Percentiles rank a stretch among this genome's conserved stretches.
Evolutionary conservation across 176 grass and related monocot genomes (phyloP).

Genomic region (Bolboschoenus planiculmis): DNA sequence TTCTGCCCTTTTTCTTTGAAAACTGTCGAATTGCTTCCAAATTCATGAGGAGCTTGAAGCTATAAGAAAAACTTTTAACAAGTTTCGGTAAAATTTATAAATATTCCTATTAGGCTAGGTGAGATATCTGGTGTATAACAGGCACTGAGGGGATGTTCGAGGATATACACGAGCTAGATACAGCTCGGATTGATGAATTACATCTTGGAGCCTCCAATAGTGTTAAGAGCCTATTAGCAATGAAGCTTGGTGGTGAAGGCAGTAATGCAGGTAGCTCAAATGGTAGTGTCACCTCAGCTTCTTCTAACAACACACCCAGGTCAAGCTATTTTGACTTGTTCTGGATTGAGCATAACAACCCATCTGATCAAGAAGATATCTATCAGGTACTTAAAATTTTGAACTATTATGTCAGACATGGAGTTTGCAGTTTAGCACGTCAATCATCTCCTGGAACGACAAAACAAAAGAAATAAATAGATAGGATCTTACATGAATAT

Average conservation of each 20-base stretch:
- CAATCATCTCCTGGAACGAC: background rate
- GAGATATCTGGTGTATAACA: conserved; percentile 12
- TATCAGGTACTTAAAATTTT: conserved; percentile 26
- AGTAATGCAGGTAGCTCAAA: conserved; percentile 3
- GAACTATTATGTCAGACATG: background rate
- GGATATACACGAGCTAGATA: conserved; percentile 39
- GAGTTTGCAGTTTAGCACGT: background rate
- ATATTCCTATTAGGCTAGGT: background rate
- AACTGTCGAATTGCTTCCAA: background rate
- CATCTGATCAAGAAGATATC: conserved; percentile 29
- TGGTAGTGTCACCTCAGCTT: conserved; percentile 25
- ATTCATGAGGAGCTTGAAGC: background rate
- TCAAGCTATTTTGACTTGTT: conserved; percentile 30
- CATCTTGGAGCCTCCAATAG: conserved; percentile 5
- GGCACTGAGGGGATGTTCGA: conserved; percentile 38
- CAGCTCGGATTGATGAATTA: conserved; percentile 29
- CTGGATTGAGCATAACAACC: conserved; percentile 36
- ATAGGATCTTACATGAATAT: background rate
- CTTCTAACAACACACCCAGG: conserved; percentile 31
- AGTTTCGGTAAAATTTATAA: background rate
- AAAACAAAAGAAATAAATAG: background rate
- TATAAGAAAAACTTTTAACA: background rate
- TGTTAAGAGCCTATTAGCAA: conserved; percentile 26
- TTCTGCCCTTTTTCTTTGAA: background rate
- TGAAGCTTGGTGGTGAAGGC: conserved; percentile 13